These are phyloP conservation scores for Entomortierella parvispora DNA, from an alignment of 192 early-diverging fungal genomes.

Conservation along the genomic window DNA sequence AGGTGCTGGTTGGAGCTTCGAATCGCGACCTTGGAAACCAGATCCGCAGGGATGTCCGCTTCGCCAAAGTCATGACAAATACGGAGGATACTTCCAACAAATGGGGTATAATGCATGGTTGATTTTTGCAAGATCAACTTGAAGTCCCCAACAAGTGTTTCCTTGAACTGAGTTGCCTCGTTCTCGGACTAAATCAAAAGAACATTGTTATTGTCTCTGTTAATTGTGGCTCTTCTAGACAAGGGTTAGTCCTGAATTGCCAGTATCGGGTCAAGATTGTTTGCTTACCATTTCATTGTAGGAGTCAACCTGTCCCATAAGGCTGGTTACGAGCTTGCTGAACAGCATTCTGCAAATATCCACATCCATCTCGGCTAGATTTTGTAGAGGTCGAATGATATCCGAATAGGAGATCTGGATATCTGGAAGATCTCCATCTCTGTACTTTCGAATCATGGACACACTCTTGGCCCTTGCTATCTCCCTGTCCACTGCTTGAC, in stretches of 20 bases:
- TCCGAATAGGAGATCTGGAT: slow-evolving; percentile 76
- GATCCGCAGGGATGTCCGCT: slow-evolving; percentile 25
- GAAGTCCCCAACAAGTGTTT: slow-evolving; percentile 30
- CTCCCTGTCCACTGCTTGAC: slow-evolving; percentile 48
- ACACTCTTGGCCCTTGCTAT: slow-evolving; percentile 62
- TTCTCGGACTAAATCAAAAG: slow-evolving; percentile 24
- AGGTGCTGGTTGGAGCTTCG: slow-evolving; percentile 63
- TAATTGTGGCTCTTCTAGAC: not conserved
- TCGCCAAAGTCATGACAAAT: slow-evolving; percentile 58
- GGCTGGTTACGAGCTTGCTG: slow-evolving; percentile 49
- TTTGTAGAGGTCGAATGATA: slow-evolving; percentile 72
- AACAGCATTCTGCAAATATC: slow-evolving; percentile 67
- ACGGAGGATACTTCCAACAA: slow-evolving; percentile 60
- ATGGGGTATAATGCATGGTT: slow-evolving; percentile 52
- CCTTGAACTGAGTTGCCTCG: slow-evolving; percentile 26
- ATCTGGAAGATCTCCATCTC: slow-evolving; percentile 82
- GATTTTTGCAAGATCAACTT: slow-evolving; percentile 46
- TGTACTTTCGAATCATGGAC: slow-evolving; percentile 68
- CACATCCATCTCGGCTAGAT: slow-evolving; percentile 64
- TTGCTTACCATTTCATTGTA: slow-evolving; percentile 40
- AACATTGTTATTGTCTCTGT: too few relatives aligned
- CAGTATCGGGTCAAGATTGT: too few relatives aligned
- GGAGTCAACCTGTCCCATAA: slow-evolving; percentile 39
- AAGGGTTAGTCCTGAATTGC: too few relatives aligned
- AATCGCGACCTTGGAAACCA: slow-evolving; percentile 46